Base-by-base conservation (phyloP, 176 grass and related monocot species). In the Metroxylon sagu region DNA sequence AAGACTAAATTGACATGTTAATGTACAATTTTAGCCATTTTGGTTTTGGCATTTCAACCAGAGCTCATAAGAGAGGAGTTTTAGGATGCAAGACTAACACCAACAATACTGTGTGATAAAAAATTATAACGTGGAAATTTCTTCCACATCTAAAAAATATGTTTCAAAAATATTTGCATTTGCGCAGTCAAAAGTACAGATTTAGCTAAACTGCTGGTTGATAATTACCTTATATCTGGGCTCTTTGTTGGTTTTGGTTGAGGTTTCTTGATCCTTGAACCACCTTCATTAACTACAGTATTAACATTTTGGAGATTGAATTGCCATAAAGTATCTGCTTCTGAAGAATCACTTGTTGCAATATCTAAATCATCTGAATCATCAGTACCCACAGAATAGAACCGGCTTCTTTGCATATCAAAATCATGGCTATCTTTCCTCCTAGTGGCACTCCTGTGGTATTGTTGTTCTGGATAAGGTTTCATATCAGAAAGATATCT, bases 271-370 rank as follows among this genome's bases (percentile, higher is more conserved):
- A 98, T 76, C 74, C 85, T 98, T 29, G 88, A 85, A 14, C 79
- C 79, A 17, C 28, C 66, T 29, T 89, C 79, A 53, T 69, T 83
- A 64, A 64, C 66, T 21, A 63, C 72, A 54, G 30, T 75, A 76
- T 59, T 85, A 18, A 89, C 75, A 75, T 73, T 98, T 77, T 84
- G 82, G 50, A 79, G 53, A 80, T 79, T 92, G 75, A 89, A 90
- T 60, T 89, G 93, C 93, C 93, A 98, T 19, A 85, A 76, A 65
- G 80, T 80, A 57, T 98, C 93, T 73, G 88, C 86, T 88, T 98
- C 93, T 43, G 93, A 98, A 57, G 93, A 98, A 85, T 98, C 93
- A 66, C 93, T 98, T 25, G 93, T 98, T 61, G 88, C 93, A 71
- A 98, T 77, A 66, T 97, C 93, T 65, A 92, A 73, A 57, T 98